Evolutionary conservation across 2,329 filamentous ascomycete genomes (phyloP), one percentile per base, ranked within the genome.

Genomic region (Diaporthe aspalathi): DNA sequence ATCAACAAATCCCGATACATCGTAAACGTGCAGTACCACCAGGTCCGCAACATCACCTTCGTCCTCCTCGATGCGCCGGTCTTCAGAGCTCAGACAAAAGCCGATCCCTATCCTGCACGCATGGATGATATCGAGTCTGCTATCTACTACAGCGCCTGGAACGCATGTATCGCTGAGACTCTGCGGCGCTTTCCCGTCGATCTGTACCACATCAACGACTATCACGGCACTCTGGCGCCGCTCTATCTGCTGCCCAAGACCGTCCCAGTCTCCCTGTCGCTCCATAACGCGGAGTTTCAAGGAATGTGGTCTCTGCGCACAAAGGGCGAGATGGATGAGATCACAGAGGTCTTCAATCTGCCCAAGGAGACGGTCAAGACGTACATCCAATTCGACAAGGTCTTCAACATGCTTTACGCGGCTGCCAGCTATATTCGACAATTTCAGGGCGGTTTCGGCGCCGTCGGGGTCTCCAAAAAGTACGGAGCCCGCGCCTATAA

Each of bases 121-220:
- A 92, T 92, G 90, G 90, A 92, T 12, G 71, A 92, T 76, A 82
- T 92, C 70, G 88, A 90, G 72, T 89, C 86, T 73, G 90, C 90
- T 11, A 88, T 92, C 63, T 91, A 91, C 80, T 92, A 92, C 79
- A 91, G 89, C 2, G 89, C 90, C 1, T 92, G 90, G 90, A 92
- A 92, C 72, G 87, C 89, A 76, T 91, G 89, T 76, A 90, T 91
- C 74, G 88, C 89, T 1, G 84, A 89, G 74, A 81, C 88, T 2
- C 85, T 90, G 73, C 84, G 84, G 63, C 85, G 89, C 20, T 91
- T 91, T 5, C 71, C 71, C 0, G 43, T 73, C 20, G 80, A 82
- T 43, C 75, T 82, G 40, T 85, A 84, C 68, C 75, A 83, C 67
- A 80, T 83, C 74, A 78, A 82, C 60, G 77, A 80, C 47, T 84